These are phyloP conservation scores for Psophocarpus tetragonolobus DNA, from an alignment of 306 rosid species.

Conservation along the genomic window DNA sequence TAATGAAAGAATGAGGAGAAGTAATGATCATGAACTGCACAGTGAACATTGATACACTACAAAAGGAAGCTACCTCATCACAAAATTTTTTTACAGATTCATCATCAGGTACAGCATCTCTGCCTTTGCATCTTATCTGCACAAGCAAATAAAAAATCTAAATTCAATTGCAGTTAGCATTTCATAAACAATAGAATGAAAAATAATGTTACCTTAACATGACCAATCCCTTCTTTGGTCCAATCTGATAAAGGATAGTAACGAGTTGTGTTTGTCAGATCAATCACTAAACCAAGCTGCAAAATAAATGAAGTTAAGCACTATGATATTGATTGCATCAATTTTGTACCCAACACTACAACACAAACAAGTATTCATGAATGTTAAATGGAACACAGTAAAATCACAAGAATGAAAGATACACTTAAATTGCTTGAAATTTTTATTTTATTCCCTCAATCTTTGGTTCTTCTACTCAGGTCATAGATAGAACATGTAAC, in stretches of 20 bases:
- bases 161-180: constrained; percentile 17
- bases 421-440: constrained; percentile 25
- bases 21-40: constrained; percentile 8
- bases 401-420: constrained; percentile 15
- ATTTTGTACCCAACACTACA: background rate
- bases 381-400: constrained; percentile 17
- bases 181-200: constrained; percentile 25
- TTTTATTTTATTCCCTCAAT: constrained; percentile 12
- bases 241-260: constrained; percentile 79
- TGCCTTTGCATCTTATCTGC: constrained; percentile 91
- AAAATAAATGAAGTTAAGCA: constrained; percentile 38
- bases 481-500: constrained; percentile 11
- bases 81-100: constrained; percentile 72
- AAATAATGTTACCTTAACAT: constrained; percentile 66
- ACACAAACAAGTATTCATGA: constrained; percentile 10
- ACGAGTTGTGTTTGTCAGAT: constrained; percentile 84
- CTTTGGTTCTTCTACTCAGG: background rate
- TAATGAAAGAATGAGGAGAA: background rate
- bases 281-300: constrained; percentile 99
- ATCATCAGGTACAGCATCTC: constrained; percentile 89
- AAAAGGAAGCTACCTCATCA: constrained; percentile 64
- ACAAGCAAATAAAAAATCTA: constrained; percentile 35
- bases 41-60: background rate
- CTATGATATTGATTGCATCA: constrained; percentile 25
- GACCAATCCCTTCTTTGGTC: constrained; percentile 78